phyloP scores from a whole-genome alignment of 352 stramenopile genomes.

The Phytophthora fragariaefolia region DNA sequence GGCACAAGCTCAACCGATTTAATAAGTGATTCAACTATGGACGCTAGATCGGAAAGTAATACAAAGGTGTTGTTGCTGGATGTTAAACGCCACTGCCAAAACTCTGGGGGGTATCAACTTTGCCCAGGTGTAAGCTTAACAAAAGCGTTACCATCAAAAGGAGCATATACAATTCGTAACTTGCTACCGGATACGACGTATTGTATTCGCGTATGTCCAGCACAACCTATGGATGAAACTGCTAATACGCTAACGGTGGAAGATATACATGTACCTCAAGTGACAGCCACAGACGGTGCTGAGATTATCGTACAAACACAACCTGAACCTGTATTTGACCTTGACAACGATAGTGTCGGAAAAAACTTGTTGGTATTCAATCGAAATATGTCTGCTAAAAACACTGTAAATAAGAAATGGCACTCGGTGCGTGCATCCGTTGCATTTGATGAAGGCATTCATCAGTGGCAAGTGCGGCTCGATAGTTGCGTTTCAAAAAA shows the following conservation, averaged over 20 bases:
- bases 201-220: slow-evolving; percentile 33
- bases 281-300: background rate
- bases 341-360: slow-evolving; percentile 64
- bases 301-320: slow-evolving; percentile 59
- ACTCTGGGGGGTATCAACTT: background rate
- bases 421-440: slow-evolving; percentile 77
- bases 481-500: slow-evolving; percentile 92
- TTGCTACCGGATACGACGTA: slow-evolving; percentile 60
- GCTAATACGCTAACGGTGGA: background rate
- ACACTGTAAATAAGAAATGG: slow-evolving; percentile 92
- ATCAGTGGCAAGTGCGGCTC: slow-evolving; percentile 89
- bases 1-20: background rate
- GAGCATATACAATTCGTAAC: slow-evolving; percentile 46
- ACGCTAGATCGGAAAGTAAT: background rate
- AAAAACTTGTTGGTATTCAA: slow-evolving; percentile 83
- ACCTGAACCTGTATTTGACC: slow-evolving; percentile 69
- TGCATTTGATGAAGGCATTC: slow-evolving; percentile 79
- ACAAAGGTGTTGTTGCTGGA: slow-evolving; percentile 21
- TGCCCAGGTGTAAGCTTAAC: background rate
- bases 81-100: slow-evolving; percentile 10
- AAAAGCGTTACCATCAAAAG: slow-evolving; percentile 43
- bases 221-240: slow-evolving; percentile 6
- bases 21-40: background rate
- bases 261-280: background rate
- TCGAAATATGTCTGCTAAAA: slow-evolving; percentile 83